A percentile compares a stretch with the other conserved stretches of the same genome.
Conservation (phyloP, 305 asterid genomes). For the Caryopteris hybrid region DNA sequence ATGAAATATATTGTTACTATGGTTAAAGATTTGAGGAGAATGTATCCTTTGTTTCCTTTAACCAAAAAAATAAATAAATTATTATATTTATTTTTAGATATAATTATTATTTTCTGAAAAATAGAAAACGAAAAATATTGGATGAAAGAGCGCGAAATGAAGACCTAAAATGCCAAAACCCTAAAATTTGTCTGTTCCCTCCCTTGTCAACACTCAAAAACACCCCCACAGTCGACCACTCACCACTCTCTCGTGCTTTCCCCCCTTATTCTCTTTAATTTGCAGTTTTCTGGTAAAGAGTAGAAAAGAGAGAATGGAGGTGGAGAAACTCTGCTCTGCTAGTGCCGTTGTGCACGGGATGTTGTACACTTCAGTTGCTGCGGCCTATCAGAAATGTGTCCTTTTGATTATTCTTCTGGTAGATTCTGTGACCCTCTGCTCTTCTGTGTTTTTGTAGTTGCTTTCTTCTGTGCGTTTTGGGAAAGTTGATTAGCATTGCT, state of each 20-base stretch:
- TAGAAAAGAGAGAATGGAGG: constrained; percentile 25
- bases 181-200: constrained; percentile 28
- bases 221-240: no score
- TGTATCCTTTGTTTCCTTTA: no score
- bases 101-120: no score
- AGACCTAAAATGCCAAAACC: constrained; percentile 22
- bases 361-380: constrained; percentile 25
- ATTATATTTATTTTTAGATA: no score
- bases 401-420: constrained; percentile 41
- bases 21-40: no score
- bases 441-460: background rate
- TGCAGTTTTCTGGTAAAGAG: background rate
- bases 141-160: background rate
- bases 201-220: constrained; percentile 10
- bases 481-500: no score
- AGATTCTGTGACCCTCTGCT: constrained; percentile 19
- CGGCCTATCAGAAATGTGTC: constrained; percentile 27
- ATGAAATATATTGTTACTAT: no score
- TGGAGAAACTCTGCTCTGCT: constrained; percentile 24
- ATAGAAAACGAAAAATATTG: background rate
- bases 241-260: background rate
- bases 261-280: background rate
- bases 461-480: no score
- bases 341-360: constrained; percentile 21
- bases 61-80: no score